Percentiles rank a stretch among this genome's conserved stretches.
These are phyloP conservation scores for Colletotrichum cordylinicola DNA, from an alignment of 2,329 filamentous ascomycete genomes.

Conservation along the genomic window DNA sequence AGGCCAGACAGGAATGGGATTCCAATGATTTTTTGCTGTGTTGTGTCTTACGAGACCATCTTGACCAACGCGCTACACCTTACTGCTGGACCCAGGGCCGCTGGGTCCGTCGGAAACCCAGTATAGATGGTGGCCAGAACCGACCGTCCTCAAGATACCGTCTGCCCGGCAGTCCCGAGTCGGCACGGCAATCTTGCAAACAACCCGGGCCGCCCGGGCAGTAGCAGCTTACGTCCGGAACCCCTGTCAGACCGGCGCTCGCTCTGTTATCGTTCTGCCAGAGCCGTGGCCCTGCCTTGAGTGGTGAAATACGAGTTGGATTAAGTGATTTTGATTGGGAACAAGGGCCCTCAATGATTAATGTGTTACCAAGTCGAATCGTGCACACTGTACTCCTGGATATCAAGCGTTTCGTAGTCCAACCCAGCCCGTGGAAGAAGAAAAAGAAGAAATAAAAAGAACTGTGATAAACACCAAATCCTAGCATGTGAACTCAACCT, in stretches of 20 bases:
- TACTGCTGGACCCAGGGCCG: not conserved
- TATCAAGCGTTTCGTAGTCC: constrained; percentile 16
- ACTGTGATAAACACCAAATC: not conserved
- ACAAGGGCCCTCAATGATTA: not conserved
- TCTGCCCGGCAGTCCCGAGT: not conserved
- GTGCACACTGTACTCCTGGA: constrained; percentile 19
- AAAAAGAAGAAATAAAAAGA: not conserved
- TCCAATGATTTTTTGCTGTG: constrained; percentile 5
- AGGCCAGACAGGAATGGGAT: constrained; percentile 12
- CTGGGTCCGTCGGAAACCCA: not conserved
- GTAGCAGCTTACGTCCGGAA: not conserved
- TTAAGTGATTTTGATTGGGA: not conserved
- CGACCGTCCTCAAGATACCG: not conserved
- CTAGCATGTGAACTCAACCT: not conserved
- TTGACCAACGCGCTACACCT: not conserved
- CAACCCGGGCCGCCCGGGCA: not conserved
- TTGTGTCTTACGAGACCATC: not conserved
- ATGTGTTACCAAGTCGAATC: not conserved
- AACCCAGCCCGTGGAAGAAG: constrained; percentile 5
- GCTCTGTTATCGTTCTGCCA: not conserved
- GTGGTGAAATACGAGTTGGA: not conserved
- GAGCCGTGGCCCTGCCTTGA: not conserved
- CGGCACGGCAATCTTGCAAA: not conserved
- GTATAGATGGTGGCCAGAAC: not conserved
- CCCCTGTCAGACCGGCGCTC: not conserved